phyloP scores from a whole-genome alignment of 2,329 filamentous ascomycete genomes.

The Colletotrichum chrysophilum region DNA sequence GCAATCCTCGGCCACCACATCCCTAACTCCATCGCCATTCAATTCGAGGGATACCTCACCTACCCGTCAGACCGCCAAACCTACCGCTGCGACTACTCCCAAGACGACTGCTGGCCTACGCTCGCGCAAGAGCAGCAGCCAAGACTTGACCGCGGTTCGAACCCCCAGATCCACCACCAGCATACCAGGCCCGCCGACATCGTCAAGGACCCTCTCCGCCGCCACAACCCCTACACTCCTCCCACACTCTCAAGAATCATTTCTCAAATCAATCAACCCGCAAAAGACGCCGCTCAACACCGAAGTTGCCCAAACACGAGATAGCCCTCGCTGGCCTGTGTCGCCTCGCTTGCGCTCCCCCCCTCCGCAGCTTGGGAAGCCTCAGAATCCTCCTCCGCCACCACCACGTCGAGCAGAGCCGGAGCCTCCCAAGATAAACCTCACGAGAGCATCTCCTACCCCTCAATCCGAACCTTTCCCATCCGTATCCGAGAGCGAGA shows the following conservation, averaged over 20 bases:
- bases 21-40: conserved; percentile 39
- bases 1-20: conserved; percentile 41
- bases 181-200: conserved; percentile 64
- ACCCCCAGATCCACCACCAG: conserved; percentile 52
- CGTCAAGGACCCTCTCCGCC: conserved; percentile 72
- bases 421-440: conserved; percentile 57
- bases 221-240: conserved; percentile 71
- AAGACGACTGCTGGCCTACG: conserved; percentile 43
- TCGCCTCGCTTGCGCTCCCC: conserved; percentile 81
- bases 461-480: conserved; percentile 42
- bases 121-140: conserved; percentile 69
- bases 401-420: conserved; percentile 50
- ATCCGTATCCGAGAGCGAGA: conserved; percentile 54
- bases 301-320: conserved; percentile 48
- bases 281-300: conserved; percentile 61
- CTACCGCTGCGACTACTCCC: conserved; percentile 35
- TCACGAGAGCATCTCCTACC: conserved; percentile 55
- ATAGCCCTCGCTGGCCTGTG: conserved; percentile 75
- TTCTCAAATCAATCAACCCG: conserved; percentile 65
- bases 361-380: conserved; percentile 62
- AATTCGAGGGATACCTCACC: conserved; percentile 55
- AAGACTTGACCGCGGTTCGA: conserved; percentile 69
- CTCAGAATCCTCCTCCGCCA: conserved; percentile 43
- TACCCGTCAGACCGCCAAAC: conserved; percentile 41
- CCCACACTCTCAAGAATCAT: conserved; percentile 64